Base-by-base conservation (phyloP, 495 filamentous ascomycete species). In the Thozetella sp. region DNA sequence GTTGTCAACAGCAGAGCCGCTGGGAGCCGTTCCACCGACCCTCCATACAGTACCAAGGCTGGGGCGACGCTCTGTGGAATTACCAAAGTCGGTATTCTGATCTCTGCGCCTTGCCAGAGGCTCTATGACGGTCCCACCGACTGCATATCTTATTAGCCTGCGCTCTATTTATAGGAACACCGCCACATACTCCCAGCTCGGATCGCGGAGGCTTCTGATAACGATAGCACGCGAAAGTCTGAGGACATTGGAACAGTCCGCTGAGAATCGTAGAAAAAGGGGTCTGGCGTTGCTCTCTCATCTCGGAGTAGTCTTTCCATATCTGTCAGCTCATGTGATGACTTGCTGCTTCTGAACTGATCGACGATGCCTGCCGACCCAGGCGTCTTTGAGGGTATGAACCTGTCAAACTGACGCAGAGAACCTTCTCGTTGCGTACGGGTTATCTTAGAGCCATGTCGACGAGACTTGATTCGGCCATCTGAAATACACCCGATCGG, bases 11-110 rank as follows among this genome's bases (percentile, higher is more conserved):
- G 83, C 80, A 40, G 75, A 63, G 12, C 74, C 83, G 15, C 80
- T 79, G 22, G 81, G 79, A 48, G 84, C 82, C 25, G 81, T 63
- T 25, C 92, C 90, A 19, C 93, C 91, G 17, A 95, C 90, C 3
- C 85, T 84, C 93, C 93, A 96, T n/a, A 94, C 80, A 34, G 85
- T 82, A 0, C 90, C 91, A 52, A 75, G 63, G 71, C 91, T 95
- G 52, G 86, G 75, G 55, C 81, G 79, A 27, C 76, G 66, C 13
- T 77, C 59, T 11, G 17, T 26, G 19, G 58, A 50, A 46, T 56
- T 51, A 30, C 37, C 27, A 24, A 48, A 15, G 10, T 11, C 43
- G 4, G 51, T 53, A 59, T 70, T 71, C 12, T 64, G 63, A 51
- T 67, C 64, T 48, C 43, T 11, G 4, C 3, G 43, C 43, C n/a